Evolutionary conservation across 2,329 filamentous ascomycete genomes (phyloP).

Genomic region (Mycogone perniciosa): DNA sequence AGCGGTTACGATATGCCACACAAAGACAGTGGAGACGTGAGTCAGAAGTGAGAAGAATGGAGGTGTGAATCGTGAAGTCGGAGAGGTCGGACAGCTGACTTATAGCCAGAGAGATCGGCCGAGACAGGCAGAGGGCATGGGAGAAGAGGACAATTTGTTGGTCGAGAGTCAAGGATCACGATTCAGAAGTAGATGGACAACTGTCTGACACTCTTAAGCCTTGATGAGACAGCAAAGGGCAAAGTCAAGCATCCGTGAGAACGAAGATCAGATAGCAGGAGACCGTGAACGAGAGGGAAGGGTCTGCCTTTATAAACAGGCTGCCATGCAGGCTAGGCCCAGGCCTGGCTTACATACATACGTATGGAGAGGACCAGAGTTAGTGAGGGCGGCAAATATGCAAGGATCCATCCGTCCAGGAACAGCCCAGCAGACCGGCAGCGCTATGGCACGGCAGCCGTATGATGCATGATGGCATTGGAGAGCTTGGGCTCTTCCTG

Average conservation of each 20-base stretch:
- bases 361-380: background rate
- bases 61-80: background rate
- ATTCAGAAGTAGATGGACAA: background rate
- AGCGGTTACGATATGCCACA: constrained; percentile 1
- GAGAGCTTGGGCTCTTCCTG: background rate
- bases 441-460: background rate
- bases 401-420: constrained; percentile 9
- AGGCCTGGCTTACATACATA: background rate
- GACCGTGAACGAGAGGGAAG: background rate
- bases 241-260: background rate
- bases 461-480: background rate
- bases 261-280: background rate
- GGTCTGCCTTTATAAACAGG: constrained; percentile 10
- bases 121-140: background rate
- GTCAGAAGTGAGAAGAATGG: background rate
- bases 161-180: background rate
- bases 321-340: background rate
- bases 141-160: background rate
- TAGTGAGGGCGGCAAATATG: background rate
- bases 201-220: background rate
- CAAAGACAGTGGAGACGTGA: background rate
- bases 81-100: background rate
- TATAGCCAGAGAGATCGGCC: background rate
- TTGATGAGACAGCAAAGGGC: background rate
- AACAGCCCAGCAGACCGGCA: constrained; percentile 6